Evolutionary conservation across 768 basidiomycete species (phyloP).

Genomic region (Podaxis sp.): DNA sequence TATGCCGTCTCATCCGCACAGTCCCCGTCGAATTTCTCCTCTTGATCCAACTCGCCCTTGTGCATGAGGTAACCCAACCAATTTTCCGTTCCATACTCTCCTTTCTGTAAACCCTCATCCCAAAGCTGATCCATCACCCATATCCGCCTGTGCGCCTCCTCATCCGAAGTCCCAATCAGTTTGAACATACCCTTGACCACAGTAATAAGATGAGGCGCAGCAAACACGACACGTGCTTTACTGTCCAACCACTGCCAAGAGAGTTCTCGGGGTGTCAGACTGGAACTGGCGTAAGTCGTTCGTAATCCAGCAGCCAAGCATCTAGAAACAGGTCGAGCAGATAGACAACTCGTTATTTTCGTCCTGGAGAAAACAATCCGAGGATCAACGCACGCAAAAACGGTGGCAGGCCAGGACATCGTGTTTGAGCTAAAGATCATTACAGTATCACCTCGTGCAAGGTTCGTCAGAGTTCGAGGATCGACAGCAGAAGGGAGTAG

Average conservation of each 20-base stretch:
- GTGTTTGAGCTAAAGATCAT: constrained; percentile 16
- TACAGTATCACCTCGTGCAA: constrained; percentile 13
- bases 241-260: constrained; percentile 15
- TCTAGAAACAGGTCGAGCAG: background rate
- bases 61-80: constrained; percentile 16
- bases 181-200: constrained; percentile 19
- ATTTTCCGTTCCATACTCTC: constrained; percentile 5
- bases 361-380: too few species aligned
- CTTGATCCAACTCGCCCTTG: constrained; percentile 12
- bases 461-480: background rate
- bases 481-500: background rate
- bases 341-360: background rate
- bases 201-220: constrained; percentile 4
- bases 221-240: constrained; percentile 13
- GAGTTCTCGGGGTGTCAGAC: constrained; percentile 13
- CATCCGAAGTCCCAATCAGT: constrained; percentile 7
- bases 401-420: constrained; percentile 13
- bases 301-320: constrained; percentile 14
- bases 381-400: constrained; percentile 13
- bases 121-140: constrained; percentile 15
- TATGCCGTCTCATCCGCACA: constrained; percentile 18
- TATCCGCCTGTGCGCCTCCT: constrained; percentile 14
- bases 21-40: constrained; percentile 20
- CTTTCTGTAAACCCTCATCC: constrained; percentile 3
- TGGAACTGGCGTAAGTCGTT: constrained; percentile 13